phyloP scores from a whole-genome alignment of 208 protist genomes.

The Crithidia acanthocephali region DNA sequence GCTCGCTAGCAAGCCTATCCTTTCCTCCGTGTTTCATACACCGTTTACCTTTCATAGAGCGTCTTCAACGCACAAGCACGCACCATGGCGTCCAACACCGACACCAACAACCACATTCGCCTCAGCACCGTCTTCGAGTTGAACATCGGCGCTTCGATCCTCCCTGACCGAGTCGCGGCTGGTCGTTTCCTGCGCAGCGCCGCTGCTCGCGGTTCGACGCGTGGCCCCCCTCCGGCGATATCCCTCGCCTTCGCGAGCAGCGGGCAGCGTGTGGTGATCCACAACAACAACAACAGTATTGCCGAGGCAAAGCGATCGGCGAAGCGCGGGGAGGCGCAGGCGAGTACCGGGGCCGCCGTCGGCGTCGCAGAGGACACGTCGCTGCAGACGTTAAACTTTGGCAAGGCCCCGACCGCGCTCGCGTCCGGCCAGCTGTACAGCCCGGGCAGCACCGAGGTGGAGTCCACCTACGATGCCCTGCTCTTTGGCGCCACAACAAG shows the following conservation, averaged over 20 bases:
- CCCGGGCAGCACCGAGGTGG: constrained; percentile 12
- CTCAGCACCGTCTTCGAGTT: constrained; percentile 74
- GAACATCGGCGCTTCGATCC: constrained; percentile 52
- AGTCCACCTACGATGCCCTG: constrained; percentile 71
- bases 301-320: constrained; percentile 40
- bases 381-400: constrained; percentile 86
- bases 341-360: constrained; percentile 11
- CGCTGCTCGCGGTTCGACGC: constrained; percentile 22
- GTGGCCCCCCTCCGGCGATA: constrained; percentile 34
- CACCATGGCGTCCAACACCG: constrained; percentile 12
- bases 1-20: too few species aligned
- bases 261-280: constrained; percentile 81
- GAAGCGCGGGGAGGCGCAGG: constrained; percentile 41
- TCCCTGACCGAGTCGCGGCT: constrained; percentile 56
- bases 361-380: constrained; percentile 34
- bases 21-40: too few species aligned
- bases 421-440: constrained; percentile 55
- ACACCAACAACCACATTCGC: constrained; percentile 32
- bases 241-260: constrained; percentile 76
- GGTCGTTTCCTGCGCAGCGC: constrained; percentile 66
- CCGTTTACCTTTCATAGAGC: too few species aligned
- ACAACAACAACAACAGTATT: constrained; percentile 79
- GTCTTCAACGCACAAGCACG: too few species aligned
- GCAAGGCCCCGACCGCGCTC: constrained; percentile 83
- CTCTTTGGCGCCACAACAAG: constrained; percentile 90